These are phyloP conservation scores for Cetraspora pellucida DNA, from an alignment of 192 early-diverging fungal species.

Conservation along the genomic window DNA sequence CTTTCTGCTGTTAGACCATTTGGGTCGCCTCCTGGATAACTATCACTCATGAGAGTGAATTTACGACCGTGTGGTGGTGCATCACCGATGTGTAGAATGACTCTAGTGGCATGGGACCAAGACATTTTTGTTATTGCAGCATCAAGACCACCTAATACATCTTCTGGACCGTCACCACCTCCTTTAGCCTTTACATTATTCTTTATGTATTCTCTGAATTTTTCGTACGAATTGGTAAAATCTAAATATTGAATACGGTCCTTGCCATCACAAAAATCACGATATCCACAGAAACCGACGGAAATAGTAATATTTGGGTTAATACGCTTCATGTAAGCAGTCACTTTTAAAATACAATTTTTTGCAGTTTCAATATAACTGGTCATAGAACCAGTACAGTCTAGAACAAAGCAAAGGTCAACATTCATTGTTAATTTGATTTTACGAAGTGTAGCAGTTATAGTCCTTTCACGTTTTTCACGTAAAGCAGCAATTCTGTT, in stretches of 20 bases:
- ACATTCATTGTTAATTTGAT: too few relatives aligned
- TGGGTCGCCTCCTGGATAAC: conserved; percentile 22
- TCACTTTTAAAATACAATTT: too few relatives aligned
- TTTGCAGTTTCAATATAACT: too few relatives aligned
- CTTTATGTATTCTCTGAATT: background rate
- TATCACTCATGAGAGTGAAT: background rate
- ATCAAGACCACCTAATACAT: conserved; percentile 31
- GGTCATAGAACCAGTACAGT: too few relatives aligned
- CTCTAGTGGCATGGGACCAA: conserved; percentile 1
- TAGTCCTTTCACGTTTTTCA: too few relatives aligned
- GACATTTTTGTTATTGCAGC: background rate
- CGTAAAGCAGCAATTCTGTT: too few relatives aligned
- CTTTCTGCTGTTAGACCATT: conserved; percentile 24
- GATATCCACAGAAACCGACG: too few relatives aligned
- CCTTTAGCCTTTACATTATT: background rate
- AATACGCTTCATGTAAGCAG: too few relatives aligned
- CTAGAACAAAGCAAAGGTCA: too few relatives aligned
- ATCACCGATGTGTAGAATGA: conserved; percentile 27
- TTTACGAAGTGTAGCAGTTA: too few relatives aligned
- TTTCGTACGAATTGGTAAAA: background rate
- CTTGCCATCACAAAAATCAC: background rate
- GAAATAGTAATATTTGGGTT: too few relatives aligned
- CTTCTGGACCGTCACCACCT: conserved; percentile 29
- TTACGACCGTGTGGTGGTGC: conserved; percentile 25
- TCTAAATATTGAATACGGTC: background rate